Base-by-base conservation (phyloP, 2,329 filamentous ascomycete species). In the Phaeosphaeriaceae sp. region DNA sequence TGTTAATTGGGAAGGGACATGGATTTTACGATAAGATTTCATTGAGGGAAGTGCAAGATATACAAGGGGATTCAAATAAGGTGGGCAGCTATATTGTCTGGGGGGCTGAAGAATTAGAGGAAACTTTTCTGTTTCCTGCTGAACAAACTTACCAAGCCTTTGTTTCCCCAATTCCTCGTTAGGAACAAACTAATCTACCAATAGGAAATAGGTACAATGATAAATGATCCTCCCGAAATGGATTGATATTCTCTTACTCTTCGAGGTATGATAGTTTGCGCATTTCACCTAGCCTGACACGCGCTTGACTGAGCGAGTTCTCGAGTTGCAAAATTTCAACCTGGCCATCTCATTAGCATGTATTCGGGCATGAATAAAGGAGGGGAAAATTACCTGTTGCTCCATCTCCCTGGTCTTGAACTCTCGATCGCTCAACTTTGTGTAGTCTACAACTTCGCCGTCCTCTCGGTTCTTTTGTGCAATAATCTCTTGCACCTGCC, bases 331-430 rank as follows among this genome's bases (percentile, higher is more conserved):
- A 81, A 61, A 99, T 99, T 76, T 99, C 92, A 70, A 99, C 94
- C 92, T 96, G 68, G 11, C 21, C 3, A 17, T 12, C 4, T 2
- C 5, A 34, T 72, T 61, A 67, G 56, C 35, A 50, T 7, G 23
- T 26, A 26, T 11, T 15, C 28, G 9, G 8, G 13, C 32, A 6
- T 30, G 35, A 3, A 41, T 5, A 28, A 13, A 18, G 7, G 21
- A n/a, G 29, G n/a, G 12, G 41, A n/a, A 28, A 81, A 83, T 66
- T 81, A 96, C 92, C 89, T 99, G 94, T 72, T 99, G 94, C 79
- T 99, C 94, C 94, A 99, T 99, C 79, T 99, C 92, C 64, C 88
- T 84, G 42, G 97, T 92, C 83, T 99, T 99, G 81, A 99, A 97
- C 78, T 99, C 94, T 75, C 97, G 93, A 26, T 88, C 86, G 54